These are phyloP conservation scores for Vaccinium corymbosum DNA, from an alignment of 148 eudicot species.

Conservation along the genomic window DNA sequence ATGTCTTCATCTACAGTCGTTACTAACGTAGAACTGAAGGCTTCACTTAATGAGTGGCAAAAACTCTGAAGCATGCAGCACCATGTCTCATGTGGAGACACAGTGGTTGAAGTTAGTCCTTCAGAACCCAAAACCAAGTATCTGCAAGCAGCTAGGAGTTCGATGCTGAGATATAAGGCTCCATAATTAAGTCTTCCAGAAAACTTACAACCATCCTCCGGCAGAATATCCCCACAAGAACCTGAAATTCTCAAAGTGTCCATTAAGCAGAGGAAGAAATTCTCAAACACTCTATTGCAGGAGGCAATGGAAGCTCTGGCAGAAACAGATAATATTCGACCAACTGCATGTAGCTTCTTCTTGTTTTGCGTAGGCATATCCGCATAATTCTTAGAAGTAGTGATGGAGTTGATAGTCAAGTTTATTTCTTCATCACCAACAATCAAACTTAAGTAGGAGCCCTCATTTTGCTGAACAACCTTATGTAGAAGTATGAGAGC, in stretches of 20 bases:
- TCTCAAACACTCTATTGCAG: constrained; percentile 65
- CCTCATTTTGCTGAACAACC: constrained; percentile 40
- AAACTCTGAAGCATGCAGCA: constrained; percentile 46
- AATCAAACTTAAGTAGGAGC: constrained; percentile 48
- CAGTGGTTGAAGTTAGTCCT: constrained; percentile 21
- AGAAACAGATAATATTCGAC: constrained; percentile 48
- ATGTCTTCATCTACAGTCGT: constrained; percentile 27
- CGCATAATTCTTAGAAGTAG: constrained; percentile 33
- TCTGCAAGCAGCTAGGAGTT: constrained; percentile 75
- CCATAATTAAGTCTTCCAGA: constrained; percentile 44
- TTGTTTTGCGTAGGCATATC: constrained; percentile 38
- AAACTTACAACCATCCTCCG: constrained; percentile 23
- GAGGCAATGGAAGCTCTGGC: constrained; percentile 55
- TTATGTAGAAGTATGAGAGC: constrained; percentile 69
- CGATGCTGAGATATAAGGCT: constrained; percentile 56
- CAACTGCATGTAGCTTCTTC: constrained; percentile 60
- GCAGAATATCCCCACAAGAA: constrained; percentile 22
- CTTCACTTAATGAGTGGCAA: constrained; percentile 41
- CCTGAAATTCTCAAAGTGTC: constrained; percentile 45
- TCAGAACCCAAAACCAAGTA: constrained; percentile 46
- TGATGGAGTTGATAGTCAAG: constrained; percentile 34
- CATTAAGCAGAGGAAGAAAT: constrained; percentile 46
- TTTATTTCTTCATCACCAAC: constrained; percentile 61
- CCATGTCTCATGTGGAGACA: constrained; percentile 49
- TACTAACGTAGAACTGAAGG: constrained; percentile 36